These are phyloP conservation scores for Corylus avellana DNA, from an alignment of 306 rosid species.

Conservation along the genomic window DNA sequence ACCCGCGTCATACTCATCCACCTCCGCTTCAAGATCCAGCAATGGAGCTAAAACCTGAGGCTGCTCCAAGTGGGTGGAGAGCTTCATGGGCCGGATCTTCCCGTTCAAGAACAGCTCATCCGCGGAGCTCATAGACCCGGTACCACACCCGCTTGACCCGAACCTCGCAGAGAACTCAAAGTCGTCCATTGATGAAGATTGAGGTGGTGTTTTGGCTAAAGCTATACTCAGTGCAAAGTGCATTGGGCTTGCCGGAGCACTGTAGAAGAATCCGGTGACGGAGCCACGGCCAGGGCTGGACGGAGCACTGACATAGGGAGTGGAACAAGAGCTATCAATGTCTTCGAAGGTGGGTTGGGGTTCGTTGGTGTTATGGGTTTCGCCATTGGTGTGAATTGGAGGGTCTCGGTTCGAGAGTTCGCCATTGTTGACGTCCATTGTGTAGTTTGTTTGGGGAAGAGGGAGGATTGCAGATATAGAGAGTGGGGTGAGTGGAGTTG, in stretches of 20 bases:
- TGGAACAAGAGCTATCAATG: conserved; percentile 79
- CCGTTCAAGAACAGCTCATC: conserved; percentile 93
- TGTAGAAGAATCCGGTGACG: conserved; percentile 69
- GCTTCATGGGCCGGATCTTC: conserved; percentile 96
- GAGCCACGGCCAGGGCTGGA: conserved; percentile 86
- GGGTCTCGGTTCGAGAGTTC: conserved; percentile 13
- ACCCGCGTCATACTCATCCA: conserved; percentile 24
- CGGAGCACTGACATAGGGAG: conserved; percentile 94
- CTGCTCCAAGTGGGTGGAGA: conserved; percentile 68
- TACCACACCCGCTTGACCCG: conserved; percentile 35
- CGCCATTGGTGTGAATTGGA: conserved; percentile 35
- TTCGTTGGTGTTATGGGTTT: conserved; percentile 18
- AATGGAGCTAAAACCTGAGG: conserved; percentile 79
- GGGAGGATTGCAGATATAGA: not conserved
- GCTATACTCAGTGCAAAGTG: conserved; percentile 62
- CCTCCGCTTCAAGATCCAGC: conserved; percentile 65
- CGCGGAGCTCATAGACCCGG: conserved; percentile 88
- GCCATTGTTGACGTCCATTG: conserved; percentile 46
- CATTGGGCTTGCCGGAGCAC: conserved; percentile 96
- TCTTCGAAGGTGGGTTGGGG: conserved; percentile 47
- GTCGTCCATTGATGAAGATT: conserved; percentile 45
- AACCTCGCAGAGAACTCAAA: conserved; percentile 88
- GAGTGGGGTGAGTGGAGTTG: not conserved
- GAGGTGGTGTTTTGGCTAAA: conserved; percentile 7
- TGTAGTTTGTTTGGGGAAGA: conserved; percentile 10